Evolutionary conservation across 1,284 basidiomycete genomes (phyloP), one percentile per base, ranked within the genome.

Genomic region (Athelia sp.): DNA sequence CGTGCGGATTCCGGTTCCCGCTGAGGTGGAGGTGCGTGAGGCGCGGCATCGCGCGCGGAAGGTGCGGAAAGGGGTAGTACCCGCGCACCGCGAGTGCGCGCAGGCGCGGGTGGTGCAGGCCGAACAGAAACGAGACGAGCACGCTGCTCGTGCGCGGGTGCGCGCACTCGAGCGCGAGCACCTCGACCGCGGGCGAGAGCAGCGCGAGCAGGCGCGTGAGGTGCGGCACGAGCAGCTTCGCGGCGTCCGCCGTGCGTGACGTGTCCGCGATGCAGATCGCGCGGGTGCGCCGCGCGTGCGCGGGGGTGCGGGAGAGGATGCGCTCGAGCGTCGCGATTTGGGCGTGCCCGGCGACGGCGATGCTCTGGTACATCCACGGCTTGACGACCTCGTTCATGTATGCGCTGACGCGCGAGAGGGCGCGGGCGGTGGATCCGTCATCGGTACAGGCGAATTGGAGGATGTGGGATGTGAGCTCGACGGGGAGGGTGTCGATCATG

Each of bases 1-100:
- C 76, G 35, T 70, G 62, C 0, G 78, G 78, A 50, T 75, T 79
- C 24, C 74, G 64, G 54, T 76, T 76, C 3, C 75, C 76, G 22
- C 70, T 62, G 6, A 80, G 70, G 46, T 75, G 73, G 0, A 81
- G 68, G 10, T 64, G 63, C 35, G 64, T 59, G 17, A 81, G 65
- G 2, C 45, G 52, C 2, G 76, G 79, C 61, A 80, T 67, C 21
- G 59, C 60, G 18, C 54, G 51, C 3, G 63, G 59, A n/a, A 40
- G 15, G 14, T 66, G 67, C 1, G 75, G 76, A 52, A 72, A 74
- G 9, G 76, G 73, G 57, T 79, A 79, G 54, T 74, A 73, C 1
- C 78, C 78, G 10, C 69, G 68, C 2, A 78, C 56, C 4, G 65
- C 58, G 44, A 77, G 66, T 32, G 65, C 62, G 22, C 52, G 54